Percentiles rank a stretch among this genome's conserved stretches.
Evolutionary conservation across 202 grass and related monocot species (phyloP).

Genomic region (Carex arenaria): DNA sequence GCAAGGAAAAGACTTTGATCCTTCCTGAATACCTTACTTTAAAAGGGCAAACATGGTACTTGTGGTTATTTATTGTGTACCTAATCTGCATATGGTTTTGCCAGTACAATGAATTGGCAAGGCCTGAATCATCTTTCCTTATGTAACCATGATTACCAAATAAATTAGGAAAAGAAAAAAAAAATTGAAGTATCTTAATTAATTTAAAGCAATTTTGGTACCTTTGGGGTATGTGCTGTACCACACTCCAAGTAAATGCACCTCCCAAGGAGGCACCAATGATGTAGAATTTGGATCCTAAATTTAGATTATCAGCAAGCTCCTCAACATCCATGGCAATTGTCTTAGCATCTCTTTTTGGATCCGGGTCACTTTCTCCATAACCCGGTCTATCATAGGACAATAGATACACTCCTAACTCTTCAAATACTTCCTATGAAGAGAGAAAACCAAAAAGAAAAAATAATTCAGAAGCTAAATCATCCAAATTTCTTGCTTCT

Average conservation of each 20-base stretch:
- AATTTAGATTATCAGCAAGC: conserved; percentile 38
- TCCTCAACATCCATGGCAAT: conserved; percentile 37
- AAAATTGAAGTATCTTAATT: background rate
- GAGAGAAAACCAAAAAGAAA: background rate
- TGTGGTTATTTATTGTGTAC: background rate
- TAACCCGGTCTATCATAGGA: conserved; percentile 51
- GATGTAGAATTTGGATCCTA: conserved; percentile 40
- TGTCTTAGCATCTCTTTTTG: conserved; percentile 21
- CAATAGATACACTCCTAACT: conserved; percentile 27
- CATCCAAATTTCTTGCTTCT: background rate
- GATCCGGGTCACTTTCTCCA: conserved; percentile 53
- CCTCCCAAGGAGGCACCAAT: conserved; percentile 38
- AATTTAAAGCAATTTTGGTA: background rate
- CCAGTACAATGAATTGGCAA: background rate
- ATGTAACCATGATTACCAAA: background rate
- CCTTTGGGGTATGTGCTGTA: conserved; percentile 45
- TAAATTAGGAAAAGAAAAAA: background rate
- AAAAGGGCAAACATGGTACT: background rate
- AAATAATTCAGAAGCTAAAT: background rate
- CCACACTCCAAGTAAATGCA: conserved; percentile 31
- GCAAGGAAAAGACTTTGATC: background rate
- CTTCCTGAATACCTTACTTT: background rate
- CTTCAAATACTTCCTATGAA: conserved; percentile 32
- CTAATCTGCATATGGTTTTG: background rate
- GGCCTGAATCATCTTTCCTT: background rate